Percentiles rank a stretch among this genome's conserved stretches.
Evolutionary conservation across 169 alveolate species (phyloP).

Genomic region (Cryptosporidium muris): DNA sequence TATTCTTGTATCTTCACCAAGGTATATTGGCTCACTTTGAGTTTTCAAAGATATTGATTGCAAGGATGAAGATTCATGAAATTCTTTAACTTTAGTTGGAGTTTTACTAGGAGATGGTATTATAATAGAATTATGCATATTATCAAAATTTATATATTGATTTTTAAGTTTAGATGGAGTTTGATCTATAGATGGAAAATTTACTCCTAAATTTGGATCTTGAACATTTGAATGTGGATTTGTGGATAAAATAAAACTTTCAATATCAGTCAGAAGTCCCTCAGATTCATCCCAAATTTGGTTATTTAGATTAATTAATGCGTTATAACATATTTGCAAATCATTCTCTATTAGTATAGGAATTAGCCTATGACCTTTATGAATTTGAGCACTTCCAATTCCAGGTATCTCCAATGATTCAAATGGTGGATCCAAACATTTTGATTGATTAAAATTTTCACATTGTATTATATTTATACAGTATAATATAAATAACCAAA

Average conservation of each 20-base stretch:
- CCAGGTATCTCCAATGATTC: slow-evolving; percentile 59
- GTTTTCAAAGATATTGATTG: no score
- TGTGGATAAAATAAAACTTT: not conserved
- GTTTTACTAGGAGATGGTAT: no score
- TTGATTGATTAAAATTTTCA: not conserved
- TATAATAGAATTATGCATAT: no score
- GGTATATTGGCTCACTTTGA: no score
- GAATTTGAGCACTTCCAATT: slow-evolving; percentile 11
- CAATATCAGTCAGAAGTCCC: slow-evolving; percentile 26
- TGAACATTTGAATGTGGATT: no score
- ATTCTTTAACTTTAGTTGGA: no score
- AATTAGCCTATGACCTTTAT: slow-evolving; percentile 66
- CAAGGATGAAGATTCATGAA: no score
- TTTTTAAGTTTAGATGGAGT: no score
- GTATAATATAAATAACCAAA: not conserved
- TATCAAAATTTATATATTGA: no score
- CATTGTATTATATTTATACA: not conserved
- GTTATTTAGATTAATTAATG: slow-evolving; percentile 8
- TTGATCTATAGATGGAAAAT: no score
- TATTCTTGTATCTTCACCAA: no score
- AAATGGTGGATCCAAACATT: slow-evolving; percentile 48
- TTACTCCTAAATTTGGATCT: no score
- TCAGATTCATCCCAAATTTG: slow-evolving; percentile 35
- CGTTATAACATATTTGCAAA: slow-evolving; percentile 35
- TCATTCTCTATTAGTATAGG: slow-evolving; percentile 8